Percentiles rank a stretch among this genome's conserved stretches.
Conservation (phyloP, 306 rosid genomes). For the Vicia faba region DNA sequence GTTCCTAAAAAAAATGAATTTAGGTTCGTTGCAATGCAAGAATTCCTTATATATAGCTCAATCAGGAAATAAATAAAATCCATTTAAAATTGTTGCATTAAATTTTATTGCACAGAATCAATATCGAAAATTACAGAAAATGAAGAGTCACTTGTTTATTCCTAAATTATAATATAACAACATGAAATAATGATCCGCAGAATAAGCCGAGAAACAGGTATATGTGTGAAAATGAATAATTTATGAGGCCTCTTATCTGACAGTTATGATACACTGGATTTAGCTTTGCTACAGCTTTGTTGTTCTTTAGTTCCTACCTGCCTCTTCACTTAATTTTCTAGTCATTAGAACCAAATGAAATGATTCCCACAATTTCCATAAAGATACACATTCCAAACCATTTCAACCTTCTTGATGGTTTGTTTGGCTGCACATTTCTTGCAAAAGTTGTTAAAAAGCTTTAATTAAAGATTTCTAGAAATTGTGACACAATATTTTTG, state of each 20-base stretch:
- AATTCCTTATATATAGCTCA: too few relatives aligned
- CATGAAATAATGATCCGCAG: conserved; percentile 32
- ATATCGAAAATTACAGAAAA: neutral
- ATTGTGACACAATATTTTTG: neutral
- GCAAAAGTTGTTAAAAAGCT: conserved; percentile 16
- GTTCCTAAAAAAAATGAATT: too few relatives aligned
- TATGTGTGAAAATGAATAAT: conserved; percentile 19
- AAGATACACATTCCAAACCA: conserved; percentile 14
- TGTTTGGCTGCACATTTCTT: conserved; percentile 27
- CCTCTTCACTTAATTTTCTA: conserved; percentile 39
- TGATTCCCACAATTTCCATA: conserved; percentile 22
- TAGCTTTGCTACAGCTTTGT: conserved; percentile 33
- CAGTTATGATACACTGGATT: conserved; percentile 30
- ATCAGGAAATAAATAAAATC: too few relatives aligned
- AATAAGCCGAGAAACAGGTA: conserved; percentile 25
- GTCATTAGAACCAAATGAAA: conserved; percentile 17
- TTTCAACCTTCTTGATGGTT: conserved; percentile 33
- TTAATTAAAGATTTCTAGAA: conserved; percentile 9
- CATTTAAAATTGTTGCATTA: too few relatives aligned
- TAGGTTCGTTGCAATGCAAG: too few relatives aligned
- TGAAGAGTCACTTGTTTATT: neutral
- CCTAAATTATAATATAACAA: neutral
- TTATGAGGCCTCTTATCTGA: conserved; percentile 12
- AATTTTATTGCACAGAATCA: too few relatives aligned
- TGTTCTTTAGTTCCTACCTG: conserved; percentile 10